phyloP scores from a whole-genome alignment of 768 basidiomycete genomes.

The Multifurca ochricompacta region DNA sequence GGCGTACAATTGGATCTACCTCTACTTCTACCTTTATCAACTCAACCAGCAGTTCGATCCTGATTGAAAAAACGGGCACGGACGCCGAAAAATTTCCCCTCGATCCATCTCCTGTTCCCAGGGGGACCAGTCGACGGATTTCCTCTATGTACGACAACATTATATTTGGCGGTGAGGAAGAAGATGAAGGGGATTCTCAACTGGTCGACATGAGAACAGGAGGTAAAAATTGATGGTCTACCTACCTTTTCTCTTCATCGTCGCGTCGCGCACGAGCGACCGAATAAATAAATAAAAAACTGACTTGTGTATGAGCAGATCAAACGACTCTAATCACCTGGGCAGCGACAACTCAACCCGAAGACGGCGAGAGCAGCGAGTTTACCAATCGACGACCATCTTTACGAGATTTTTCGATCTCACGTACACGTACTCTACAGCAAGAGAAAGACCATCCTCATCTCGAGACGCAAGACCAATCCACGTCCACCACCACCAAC shows the following conservation, averaged over 20 bases:
- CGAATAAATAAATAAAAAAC: too few species aligned
- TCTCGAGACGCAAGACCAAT: conserved; percentile 25
- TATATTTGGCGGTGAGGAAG: conserved; percentile 49
- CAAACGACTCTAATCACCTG: conserved; percentile 10
- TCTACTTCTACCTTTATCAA: too few species aligned
- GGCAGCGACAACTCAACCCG: conserved; percentile 11
- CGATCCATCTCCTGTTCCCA: conserved; percentile 41
- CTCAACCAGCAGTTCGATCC: too few species aligned
- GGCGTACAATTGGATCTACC: conserved; percentile 39
- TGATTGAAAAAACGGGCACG: conserved; percentile 18
- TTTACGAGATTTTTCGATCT: conserved; percentile 17
- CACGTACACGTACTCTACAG: too few species aligned
- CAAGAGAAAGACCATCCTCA: too few species aligned
- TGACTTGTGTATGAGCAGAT: too few species aligned
- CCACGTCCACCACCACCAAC: too few species aligned
- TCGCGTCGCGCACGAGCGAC: too few species aligned
- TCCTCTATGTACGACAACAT: conserved; percentile 64
- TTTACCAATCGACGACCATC: not conserved
- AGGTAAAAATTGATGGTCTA: not conserved
- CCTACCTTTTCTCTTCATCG: not conserved
- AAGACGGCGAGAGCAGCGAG: not conserved
- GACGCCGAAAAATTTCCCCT: conserved; percentile 17
- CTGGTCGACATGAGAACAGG: not conserved
- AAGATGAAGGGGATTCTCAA: conserved; percentile 15
- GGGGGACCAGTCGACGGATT: conserved; percentile 61